Percentiles rank a stretch among this genome's conserved stretches.
Evolutionary conservation across 257 asterid species (phyloP).

Genomic region (Solanum tacnaense): DNA sequence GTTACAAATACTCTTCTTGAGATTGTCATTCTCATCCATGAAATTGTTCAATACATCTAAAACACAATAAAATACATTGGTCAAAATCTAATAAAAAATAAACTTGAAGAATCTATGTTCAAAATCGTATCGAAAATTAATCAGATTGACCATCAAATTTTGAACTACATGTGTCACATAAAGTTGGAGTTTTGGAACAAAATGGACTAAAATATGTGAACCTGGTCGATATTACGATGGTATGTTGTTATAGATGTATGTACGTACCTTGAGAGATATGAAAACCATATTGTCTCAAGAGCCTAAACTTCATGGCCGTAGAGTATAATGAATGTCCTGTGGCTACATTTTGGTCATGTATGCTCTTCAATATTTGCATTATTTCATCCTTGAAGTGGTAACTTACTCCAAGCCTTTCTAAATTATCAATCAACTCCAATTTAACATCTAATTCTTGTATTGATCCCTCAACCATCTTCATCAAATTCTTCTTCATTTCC

Average conservation of each 20-base stretch:
- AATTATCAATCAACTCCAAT: constrained; percentile 22
- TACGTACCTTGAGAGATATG: neutral
- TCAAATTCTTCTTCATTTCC: constrained; percentile 5
- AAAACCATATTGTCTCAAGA: neutral
- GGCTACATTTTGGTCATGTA: neutral
- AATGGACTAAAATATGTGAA: too few species aligned
- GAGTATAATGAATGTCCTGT: constrained; percentile 8
- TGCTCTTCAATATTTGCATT: neutral
- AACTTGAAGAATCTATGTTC: too few species aligned
- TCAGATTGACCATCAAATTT: neutral
- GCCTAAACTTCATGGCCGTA: constrained; percentile 23
- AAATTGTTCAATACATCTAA: constrained; percentile 27
- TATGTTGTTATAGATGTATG: too few species aligned
- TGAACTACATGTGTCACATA: neutral
- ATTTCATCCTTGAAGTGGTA: constrained; percentile 27
- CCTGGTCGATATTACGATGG: too few species aligned
- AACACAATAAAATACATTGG: neutral
- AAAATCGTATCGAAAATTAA: neutral
- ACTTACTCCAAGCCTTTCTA: constrained; percentile 25
- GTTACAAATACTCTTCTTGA: constrained; percentile 4
- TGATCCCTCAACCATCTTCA: neutral
- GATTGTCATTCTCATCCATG: neutral
- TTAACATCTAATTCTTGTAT: neutral
- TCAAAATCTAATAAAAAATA: neutral
- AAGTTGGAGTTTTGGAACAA: neutral